Base-by-base conservation (phyloP, 2,329 filamentous ascomycete species). In the Myriosclerotinia duriaeana region DNA sequence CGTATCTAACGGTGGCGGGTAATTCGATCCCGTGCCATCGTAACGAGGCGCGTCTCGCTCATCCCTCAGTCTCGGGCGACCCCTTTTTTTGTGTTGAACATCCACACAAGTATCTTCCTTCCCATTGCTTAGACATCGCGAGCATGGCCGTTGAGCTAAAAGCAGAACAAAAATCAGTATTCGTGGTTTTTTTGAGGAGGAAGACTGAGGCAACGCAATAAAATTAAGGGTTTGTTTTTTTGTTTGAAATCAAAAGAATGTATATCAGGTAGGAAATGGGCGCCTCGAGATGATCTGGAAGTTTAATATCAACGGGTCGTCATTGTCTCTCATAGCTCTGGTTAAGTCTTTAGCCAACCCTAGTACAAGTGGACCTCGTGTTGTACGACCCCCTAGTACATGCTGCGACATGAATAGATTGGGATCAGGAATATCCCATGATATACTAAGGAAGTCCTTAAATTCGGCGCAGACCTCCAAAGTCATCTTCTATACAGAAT, bases 31-130 rank as follows among this genome's bases (percentile, higher is more conserved):
- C 26, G 73, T 65, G 61, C 66, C 72, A 67, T 88, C 86, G 72
- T 84, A 87, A 69, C 85, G 82, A 59, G 82, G 75, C 70, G 46
- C 20, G n/a, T 89, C 86, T 72, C 85, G 81, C 68, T 91, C 89
- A 74, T 94, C 91, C 72, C 91, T 86, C 71, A 95, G 80, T 70
- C 91, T 84, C 68, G 91, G 91, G 59, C 91, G 84, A 53, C 91
- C 91, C 72, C 91, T 82, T 77, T 94, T 95, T 78, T 94, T 95
- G 78, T 95, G 91, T 74, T 92, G 89, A 44, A 95, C 91, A 77
- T 95, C 91, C 72, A 92, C 82, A 75, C 91, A 95, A 9, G 88
- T 84, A 67, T 93, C 90, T 81, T 94, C 83, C 74, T 94, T 95
- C 68, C 90, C 89, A 74, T 91, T 92, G 73, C 87, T 87, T 44